Percentiles rank a stretch among this genome's conserved stretches.
phyloP scores from a whole-genome alignment of 2,329 filamentous ascomycete species.

The Escovopsis sp. region DNA sequence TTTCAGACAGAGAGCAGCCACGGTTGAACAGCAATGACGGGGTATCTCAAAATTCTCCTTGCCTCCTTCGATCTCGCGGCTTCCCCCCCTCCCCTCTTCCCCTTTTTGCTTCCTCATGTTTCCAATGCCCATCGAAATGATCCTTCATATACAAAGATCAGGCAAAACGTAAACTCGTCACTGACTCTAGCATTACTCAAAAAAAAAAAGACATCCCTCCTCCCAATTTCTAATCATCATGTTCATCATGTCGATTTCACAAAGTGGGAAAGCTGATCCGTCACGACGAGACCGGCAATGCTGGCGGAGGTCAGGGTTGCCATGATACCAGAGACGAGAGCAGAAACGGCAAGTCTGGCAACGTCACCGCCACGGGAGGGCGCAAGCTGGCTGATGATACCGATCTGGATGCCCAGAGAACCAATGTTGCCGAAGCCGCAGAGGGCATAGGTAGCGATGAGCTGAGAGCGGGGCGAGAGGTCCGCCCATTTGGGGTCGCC shows the following conservation, averaged over 20 bases:
- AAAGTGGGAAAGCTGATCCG: constrained; percentile 23
- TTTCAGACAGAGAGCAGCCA: too few relatives aligned
- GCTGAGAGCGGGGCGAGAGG: constrained; percentile 54
- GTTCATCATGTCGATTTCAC: not conserved
- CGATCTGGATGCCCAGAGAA: constrained; percentile 79
- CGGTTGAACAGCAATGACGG: not conserved
- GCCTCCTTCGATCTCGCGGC: not conserved
- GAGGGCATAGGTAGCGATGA: constrained; percentile 77
- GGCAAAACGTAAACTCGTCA: not conserved
- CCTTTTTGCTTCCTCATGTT: not conserved
- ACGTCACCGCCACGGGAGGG: constrained; percentile 63
- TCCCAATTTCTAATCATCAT: not conserved
- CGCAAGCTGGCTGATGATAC: constrained; percentile 69
- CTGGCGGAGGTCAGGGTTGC: constrained; percentile 66
- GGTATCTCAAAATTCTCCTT: not conserved
- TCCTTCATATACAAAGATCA: constrained; percentile 3
- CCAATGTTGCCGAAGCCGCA: constrained; percentile 79
- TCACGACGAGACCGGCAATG: constrained; percentile 63
- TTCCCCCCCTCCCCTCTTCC: not conserved
- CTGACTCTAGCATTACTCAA: not conserved
- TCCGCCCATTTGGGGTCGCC: constrained; percentile 39
- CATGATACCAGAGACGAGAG: constrained; percentile 63
- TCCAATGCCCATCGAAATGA: constrained; percentile 1
- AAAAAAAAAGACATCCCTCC: not conserved
- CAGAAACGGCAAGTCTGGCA: constrained; percentile 59